Conservation (phyloP, 1,139 yeast genomes). For the Yamadazyma atlantica region DNA sequence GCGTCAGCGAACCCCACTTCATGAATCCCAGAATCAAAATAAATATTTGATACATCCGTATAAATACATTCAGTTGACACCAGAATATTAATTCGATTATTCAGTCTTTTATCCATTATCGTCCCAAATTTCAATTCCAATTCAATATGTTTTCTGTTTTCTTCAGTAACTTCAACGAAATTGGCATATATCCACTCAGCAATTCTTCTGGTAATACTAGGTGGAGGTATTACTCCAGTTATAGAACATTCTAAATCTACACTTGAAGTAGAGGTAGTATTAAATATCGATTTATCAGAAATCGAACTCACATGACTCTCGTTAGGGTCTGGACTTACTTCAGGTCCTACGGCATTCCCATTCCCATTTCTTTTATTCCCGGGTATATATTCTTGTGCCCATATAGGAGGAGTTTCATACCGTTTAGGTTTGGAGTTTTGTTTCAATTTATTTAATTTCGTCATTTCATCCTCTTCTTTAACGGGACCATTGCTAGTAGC, state of each 20-base stretch:
- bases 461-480: conserved; percentile 20
- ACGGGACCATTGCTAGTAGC: not conserved
- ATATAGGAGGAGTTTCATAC: conserved; percentile 67
- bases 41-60: conserved; percentile 55
- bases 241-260: conserved; percentile 57
- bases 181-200: conserved; percentile 91
- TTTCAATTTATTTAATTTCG: conserved; percentile 20
- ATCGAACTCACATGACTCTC: conserved; percentile 10
- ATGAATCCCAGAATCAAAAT: conserved; percentile 70
- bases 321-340: conserved; percentile 2
- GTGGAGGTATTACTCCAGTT: conserved; percentile 76
- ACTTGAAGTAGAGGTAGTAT: conserved; percentile 33
- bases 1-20: conserved; percentile 65
- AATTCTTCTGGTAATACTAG: conserved; percentile 76
- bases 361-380: conserved; percentile 10
- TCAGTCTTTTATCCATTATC: conserved; percentile 65
- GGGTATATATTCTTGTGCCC: conserved; percentile 80
- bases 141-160: conserved; percentile 64
- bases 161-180: conserved; percentile 59
- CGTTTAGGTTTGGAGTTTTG: conserved; percentile 54
- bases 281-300: conserved; percentile 36
- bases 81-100: conserved; percentile 65
- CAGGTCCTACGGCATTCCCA: too few relatives aligned
- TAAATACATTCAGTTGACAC: conserved; percentile 75
- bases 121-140: conserved; percentile 82